phyloP scores from a whole-genome alignment of 225 moss, liverwort and hornwort genomes.

The Ulota crispa region DNA sequence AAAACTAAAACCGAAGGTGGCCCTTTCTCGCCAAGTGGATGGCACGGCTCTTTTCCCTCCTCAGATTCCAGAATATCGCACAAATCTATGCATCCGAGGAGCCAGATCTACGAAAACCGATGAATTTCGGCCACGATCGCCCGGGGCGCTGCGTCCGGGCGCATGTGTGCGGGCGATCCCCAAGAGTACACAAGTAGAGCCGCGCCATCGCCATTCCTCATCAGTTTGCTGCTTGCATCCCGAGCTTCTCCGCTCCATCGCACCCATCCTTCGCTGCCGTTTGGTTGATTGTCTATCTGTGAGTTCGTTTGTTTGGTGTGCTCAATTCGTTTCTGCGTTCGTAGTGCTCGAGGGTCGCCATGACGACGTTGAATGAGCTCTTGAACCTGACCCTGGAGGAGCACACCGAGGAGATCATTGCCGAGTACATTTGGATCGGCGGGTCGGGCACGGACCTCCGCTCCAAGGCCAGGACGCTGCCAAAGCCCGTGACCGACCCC shows the following conservation, averaged over 20 bases:
- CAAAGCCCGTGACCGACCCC: conserved; percentile 47
- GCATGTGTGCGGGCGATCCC: background rate
- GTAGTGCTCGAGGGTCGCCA: background rate
- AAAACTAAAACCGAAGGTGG: background rate
- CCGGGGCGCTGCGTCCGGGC: background rate
- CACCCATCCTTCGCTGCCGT: background rate
- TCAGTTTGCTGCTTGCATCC: background rate
- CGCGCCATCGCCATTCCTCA: background rate
- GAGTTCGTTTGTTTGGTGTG: too few species aligned
- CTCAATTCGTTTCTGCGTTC: background rate
- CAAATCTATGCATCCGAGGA: background rate
- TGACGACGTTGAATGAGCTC: conserved; percentile 55
- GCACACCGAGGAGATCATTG: conserved; percentile 49
- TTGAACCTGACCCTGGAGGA: conserved; percentile 40
- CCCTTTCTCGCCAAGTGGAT: conserved; percentile 13
- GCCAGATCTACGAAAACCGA: background rate
- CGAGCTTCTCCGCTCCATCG: background rate
- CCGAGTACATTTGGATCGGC: conserved; percentile 79
- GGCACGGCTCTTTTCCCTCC: background rate
- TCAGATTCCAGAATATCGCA: background rate
- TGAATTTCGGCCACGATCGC: background rate
- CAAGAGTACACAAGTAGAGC: background rate
- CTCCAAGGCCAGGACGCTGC: conserved; percentile 64
- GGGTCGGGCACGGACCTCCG: conserved; percentile 59
- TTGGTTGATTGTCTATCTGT: too few species aligned